These are phyloP conservation scores for Deakozyma indianensis DNA, from an alignment of 805 yeast genomes.

Conservation along the genomic window DNA sequence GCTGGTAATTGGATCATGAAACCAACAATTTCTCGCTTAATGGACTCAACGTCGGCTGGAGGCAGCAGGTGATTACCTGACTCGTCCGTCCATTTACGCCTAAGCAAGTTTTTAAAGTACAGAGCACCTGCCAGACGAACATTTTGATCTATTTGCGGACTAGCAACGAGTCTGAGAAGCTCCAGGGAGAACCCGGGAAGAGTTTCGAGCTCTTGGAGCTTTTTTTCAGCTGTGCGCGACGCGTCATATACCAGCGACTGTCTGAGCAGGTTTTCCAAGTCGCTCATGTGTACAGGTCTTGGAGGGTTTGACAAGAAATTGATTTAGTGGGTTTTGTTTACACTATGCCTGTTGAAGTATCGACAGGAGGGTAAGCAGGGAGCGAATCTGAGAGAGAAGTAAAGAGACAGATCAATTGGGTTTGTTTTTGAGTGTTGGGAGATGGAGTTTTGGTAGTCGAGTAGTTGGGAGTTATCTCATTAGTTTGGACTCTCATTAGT, in stretches of 20 bases:
- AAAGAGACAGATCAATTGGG: too few relatives aligned
- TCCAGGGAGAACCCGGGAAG: constrained; percentile 64
- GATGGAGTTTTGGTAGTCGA: too few relatives aligned
- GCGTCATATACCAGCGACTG: constrained; percentile 14
- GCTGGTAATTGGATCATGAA: constrained; percentile 74
- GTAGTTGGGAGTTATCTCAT: too few relatives aligned
- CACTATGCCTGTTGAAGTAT: too few relatives aligned
- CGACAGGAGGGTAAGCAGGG: too few relatives aligned
- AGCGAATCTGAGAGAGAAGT: too few relatives aligned
- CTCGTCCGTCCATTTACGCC: constrained; percentile 80
- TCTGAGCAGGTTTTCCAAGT: background rate
- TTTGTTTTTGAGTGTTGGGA: too few relatives aligned
- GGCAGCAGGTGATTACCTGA: constrained; percentile 64
- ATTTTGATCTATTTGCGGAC: constrained; percentile 34
- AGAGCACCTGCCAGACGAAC: constrained; percentile 79
- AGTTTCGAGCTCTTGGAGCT: constrained; percentile 46
- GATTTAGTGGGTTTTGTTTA: too few relatives aligned
- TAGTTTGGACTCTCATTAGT: too few relatives aligned
- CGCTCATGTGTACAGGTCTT: too few relatives aligned
- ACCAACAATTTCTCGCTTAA: constrained; percentile 68
- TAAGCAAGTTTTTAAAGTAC: constrained; percentile 77
- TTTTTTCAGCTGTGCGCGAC: constrained; percentile 33
- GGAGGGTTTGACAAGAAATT: too few relatives aligned
- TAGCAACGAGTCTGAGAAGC: constrained; percentile 64
- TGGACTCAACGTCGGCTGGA: constrained; percentile 42